Conservation (phyloP, 495 filamentous ascomycete genomes). For the Podospora comata region DNA sequence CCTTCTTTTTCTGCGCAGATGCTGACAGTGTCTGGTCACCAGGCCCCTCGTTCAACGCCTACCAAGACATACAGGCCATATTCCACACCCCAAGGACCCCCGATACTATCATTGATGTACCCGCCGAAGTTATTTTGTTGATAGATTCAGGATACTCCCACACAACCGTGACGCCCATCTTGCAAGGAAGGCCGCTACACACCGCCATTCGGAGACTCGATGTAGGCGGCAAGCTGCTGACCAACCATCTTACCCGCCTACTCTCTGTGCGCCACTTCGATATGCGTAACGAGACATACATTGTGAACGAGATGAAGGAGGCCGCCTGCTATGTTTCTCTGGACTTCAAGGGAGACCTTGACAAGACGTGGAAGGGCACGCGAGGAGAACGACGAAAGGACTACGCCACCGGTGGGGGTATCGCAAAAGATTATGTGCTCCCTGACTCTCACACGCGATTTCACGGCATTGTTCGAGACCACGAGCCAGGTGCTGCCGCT, state of each 20-base stretch:
- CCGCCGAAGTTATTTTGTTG: conserved; percentile 78
- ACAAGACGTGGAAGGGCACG: conserved; percentile 78
- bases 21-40: conserved; percentile 16
- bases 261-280: conserved; percentile 89
- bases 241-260: conserved; percentile 89
- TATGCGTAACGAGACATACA: conserved; percentile 86
- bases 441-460: conserved; percentile 80
- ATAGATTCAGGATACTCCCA: conserved; percentile 92
- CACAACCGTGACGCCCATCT: conserved; percentile 85
- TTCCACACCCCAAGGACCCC: conserved; percentile 50
- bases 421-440: conserved; percentile 88
- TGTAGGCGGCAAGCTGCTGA: conserved; percentile 87
- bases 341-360: conserved; percentile 76
- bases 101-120: conserved; percentile 44
- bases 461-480: conserved; percentile 70
- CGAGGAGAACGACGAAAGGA: conserved; percentile 47
- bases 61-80: conserved; percentile 69
- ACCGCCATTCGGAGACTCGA: conserved; percentile 81
- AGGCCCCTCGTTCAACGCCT: conserved; percentile 71
- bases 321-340: conserved; percentile 77
- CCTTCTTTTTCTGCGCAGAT: neutral
- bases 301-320: conserved; percentile 97
- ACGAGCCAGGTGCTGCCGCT: conserved; percentile 57
- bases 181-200: conserved; percentile 77
- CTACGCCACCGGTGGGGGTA: conserved; percentile 57